A percentile compares a stretch with the other conserved stretches of the same genome.
These are phyloP conservation scores for Dactylellina leptospora DNA, from an alignment of 2,329 filamentous ascomycete genomes.

Conservation along the genomic window DNA sequence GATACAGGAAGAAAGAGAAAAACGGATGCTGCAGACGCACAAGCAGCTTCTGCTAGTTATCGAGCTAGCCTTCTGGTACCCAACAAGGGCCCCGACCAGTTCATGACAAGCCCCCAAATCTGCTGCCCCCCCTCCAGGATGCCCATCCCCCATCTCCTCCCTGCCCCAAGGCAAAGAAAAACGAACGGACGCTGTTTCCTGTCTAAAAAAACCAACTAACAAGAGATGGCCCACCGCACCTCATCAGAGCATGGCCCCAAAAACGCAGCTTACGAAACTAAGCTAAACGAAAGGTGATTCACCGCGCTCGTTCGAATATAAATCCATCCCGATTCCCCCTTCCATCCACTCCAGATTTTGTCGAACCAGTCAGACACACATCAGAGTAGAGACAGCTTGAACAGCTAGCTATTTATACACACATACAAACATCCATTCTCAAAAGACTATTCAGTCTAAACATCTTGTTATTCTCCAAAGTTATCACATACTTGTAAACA, in stretches of 20 bases:
- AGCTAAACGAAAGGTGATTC: constrained; percentile 54
- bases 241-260: constrained; percentile 50
- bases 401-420: constrained; percentile 24
- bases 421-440: constrained; percentile 2
- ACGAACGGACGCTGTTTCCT: constrained; percentile 17
- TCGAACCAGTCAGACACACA: constrained; percentile 50
- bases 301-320: constrained; percentile 49
- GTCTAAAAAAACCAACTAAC: constrained; percentile 17
- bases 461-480: not conserved
- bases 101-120: constrained; percentile 35
- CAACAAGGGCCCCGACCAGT: constrained; percentile 44
- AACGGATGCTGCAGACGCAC: constrained; percentile 28
- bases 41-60: constrained; percentile 23
- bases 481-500: constrained; percentile 6
- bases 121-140: constrained; percentile 37
- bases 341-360: constrained; percentile 50
- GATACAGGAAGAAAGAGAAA: constrained; percentile 13
- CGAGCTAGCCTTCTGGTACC: constrained; percentile 34
- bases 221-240: constrained; percentile 40
- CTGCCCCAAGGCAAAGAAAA: constrained; percentile 27
- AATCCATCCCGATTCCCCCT: constrained; percentile 53
- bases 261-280: constrained; percentile 53
- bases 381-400: constrained; percentile 33
- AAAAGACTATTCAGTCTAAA: constrained; percentile 3
- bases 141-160: constrained; percentile 27